Evolutionary conservation across 176 grass and related monocot species (phyloP), one percentile per base, ranked within the genome.

Genomic region (Tuctoria greenei): DNA sequence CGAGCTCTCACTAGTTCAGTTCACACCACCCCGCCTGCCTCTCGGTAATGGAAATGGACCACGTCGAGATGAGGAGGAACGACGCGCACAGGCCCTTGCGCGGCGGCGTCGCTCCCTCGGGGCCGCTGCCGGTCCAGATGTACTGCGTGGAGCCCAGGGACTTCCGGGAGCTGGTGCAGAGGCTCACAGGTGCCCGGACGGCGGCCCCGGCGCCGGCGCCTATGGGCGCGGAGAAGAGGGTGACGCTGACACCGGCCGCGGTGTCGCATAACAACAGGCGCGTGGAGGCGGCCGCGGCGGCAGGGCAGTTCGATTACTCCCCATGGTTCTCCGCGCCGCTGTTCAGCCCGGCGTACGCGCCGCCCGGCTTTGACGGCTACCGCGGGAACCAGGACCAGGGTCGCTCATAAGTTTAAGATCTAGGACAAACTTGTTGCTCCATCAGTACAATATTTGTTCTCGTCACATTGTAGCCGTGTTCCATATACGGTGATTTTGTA

Each of bases 121-220:
- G 24, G 37, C 16, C 0, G 31, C 61, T 78, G 26, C 13, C 31
- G 31, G 31, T 75, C 37, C 86, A 83, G 79, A 79, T 90, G 45
- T 90, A 90, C 83, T 79, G 69, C 47, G 88, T 90, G 46, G 83
- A 79, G 55, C 88, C 83, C 13, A 62, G 83, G 79, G 75, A 79
- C 45, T 90, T 90, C 74, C 83, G 88, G 14, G 74, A 82, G 62
- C 83, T 90, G 61, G 88, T 90, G 83, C 88, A 90, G 88, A 61
- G 73, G 79, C 88, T 90, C 69, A 90, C 88, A 10, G 88, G 88
- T 5, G 79, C 88, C 1, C 71, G 39, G 43, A 0, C 79, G 31
- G 13, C 45, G 16, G 26, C 47, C 4, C 1, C 54, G 56, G 0
- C 60, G 54, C 55, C 24, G 41, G 42, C n/a, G n/a, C n/a, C 47